Conservation (phyloP, 768 basidiomycete genomes). For the Tylopilus sp. region DNA sequence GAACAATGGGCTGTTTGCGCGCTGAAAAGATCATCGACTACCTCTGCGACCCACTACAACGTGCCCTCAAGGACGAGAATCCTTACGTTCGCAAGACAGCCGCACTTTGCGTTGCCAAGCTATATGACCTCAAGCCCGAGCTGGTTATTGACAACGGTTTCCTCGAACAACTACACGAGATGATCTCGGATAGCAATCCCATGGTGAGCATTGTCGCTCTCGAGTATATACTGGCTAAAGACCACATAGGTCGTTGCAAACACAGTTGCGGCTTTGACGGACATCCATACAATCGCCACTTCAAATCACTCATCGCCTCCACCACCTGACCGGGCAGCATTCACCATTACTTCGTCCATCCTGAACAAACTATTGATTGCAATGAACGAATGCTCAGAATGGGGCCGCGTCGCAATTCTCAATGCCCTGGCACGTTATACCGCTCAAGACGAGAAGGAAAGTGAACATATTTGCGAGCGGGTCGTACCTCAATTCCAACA, state of each 20-base stretch:
- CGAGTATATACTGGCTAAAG: neutral
- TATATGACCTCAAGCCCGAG: conserved; percentile 96
- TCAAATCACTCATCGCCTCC: conserved; percentile 48
- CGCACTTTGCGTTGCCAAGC: conserved; percentile 93
- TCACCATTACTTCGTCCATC: conserved; percentile 78
- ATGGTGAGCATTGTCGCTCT: conserved; percentile 59
- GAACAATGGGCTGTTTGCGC: conserved; percentile 95
- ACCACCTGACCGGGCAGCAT: conserved; percentile 61
- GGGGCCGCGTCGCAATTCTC: conserved; percentile 94
- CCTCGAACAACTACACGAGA: conserved; percentile 80
- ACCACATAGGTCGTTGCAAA: conserved; percentile 88
- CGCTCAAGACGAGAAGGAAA: conserved; percentile 87
- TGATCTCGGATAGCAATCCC: conserved; percentile 94
- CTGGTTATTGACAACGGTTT: conserved; percentile 95
- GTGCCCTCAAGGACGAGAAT: conserved; percentile 91
- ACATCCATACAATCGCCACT: conserved; percentile 78
- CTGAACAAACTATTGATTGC: conserved; percentile 91
- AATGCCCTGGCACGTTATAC: conserved; percentile 82
- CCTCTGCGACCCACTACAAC: conserved; percentile 91
- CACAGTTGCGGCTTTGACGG: conserved; percentile 87
- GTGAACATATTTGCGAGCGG: conserved; percentile 97
- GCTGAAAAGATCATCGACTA: conserved; percentile 99
- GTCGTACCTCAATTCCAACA: conserved; percentile 99
- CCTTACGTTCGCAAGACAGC: conserved; percentile 99
- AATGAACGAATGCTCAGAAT: conserved; percentile 97